phyloP scores from a whole-genome alignment of 1,284 basidiomycete species.

The Rugosomyces carneus region DNA sequence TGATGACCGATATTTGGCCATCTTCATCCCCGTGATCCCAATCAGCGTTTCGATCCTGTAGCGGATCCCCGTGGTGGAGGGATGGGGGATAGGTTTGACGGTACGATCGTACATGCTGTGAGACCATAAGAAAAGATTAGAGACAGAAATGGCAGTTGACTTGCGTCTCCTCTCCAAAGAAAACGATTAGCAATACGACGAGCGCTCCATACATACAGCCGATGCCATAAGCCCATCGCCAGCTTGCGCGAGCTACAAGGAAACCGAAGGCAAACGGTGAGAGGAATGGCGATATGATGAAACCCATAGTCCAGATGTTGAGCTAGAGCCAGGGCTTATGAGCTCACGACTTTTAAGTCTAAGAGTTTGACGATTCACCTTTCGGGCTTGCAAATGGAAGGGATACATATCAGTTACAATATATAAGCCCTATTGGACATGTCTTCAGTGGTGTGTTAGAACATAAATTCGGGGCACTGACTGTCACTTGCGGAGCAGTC shows the following conservation, averaged over 20 bases:
- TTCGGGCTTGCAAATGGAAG: constrained; percentile 71
- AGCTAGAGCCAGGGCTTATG: constrained; percentile 30
- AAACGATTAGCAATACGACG: constrained; percentile 49
- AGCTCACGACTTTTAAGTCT: not conserved
- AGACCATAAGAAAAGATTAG: not conserved
- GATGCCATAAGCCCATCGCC: constrained; percentile 70
- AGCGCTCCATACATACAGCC: constrained; percentile 53
- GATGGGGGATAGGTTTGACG: constrained; percentile 42
- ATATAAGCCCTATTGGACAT: constrained; percentile 46
- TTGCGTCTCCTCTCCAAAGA: constrained; percentile 66
- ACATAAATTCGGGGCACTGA: constrained; percentile 24
- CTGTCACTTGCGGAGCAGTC: constrained; percentile 65
- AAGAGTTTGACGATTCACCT: constrained; percentile 30
- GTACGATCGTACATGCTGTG: constrained; percentile 64
- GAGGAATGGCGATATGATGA: constrained; percentile 59
- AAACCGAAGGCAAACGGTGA: constrained; percentile 70
- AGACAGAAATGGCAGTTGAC: constrained; percentile 10
- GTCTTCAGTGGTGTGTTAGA: not conserved
- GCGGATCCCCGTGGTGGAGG: constrained; percentile 38
- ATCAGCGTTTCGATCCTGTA: constrained; percentile 58
- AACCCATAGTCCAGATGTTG: constrained; percentile 70
- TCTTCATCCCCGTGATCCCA: constrained; percentile 57
- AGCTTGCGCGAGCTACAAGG: constrained; percentile 55
- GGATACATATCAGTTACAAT: constrained; percentile 66
- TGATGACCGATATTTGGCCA: constrained; percentile 53